These are phyloP conservation scores for Psophocarpus tetragonolobus DNA, from an alignment of 306 rosid genomes.

Conservation along the genomic window DNA sequence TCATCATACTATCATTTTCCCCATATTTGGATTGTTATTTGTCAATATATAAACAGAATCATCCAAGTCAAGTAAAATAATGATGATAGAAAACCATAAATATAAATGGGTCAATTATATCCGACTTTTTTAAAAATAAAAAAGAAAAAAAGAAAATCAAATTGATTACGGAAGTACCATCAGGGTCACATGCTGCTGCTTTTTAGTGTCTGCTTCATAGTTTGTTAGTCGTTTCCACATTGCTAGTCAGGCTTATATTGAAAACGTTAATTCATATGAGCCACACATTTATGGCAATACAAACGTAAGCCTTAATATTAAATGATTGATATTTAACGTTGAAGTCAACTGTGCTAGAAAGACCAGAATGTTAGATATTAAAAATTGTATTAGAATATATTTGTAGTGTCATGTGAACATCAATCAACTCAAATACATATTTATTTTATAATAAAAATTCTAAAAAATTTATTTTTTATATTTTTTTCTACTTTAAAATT, in stretches of 20 bases:
- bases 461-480: too few relatives aligned
- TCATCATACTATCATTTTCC: too few relatives aligned
- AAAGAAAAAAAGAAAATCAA: neutral
- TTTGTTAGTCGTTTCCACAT: neutral
- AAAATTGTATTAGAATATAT: too few relatives aligned
- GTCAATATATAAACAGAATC: neutral
- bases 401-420: too few relatives aligned
- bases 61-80: neutral
- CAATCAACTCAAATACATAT: too few relatives aligned
- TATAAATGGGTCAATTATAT: neutral
- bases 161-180: neutral
- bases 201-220: neutral
- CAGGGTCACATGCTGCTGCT: neutral
- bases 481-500: too few relatives aligned
- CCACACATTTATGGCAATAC: neutral
- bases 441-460: too few relatives aligned
- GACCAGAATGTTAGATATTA: too few relatives aligned
- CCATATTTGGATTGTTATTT: too few relatives aligned
- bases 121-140: too few relatives aligned
- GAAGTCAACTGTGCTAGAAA: conserved; percentile 17
- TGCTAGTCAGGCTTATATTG: neutral
- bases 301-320: neutral
- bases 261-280: neutral
- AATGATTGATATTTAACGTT: conserved; percentile 11
- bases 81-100: neutral